Base-by-base conservation (phyloP, 2,329 filamentous ascomycete species). In the Sporothrix sp. region DNA sequence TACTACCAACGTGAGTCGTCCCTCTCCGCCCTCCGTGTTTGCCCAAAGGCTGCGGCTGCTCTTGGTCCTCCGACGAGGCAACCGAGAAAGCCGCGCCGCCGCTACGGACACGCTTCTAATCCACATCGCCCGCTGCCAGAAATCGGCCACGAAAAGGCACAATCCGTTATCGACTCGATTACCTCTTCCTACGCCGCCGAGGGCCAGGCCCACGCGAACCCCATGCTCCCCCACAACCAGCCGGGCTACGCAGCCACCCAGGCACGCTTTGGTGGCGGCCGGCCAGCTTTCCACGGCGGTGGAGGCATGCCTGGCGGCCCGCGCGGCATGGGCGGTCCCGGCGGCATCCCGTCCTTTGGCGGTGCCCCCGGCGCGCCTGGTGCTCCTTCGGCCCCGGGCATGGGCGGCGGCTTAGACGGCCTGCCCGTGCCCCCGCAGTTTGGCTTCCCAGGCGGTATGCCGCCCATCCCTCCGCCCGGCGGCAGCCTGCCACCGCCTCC, bases 111-210 rank as follows among this genome's bases (percentile, higher is more conserved):
- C 14, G n/a, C 9, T 5, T 20, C 49, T 48, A 40, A 42, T 57
- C 49, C 50, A 54, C 52, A 30, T 18, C 30, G 13, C 3, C 10
- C 14, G 11, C 20, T 25, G 20, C 40, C 63, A 91, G 87, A 97
- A 73, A 97, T 98, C 66, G 93, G 91, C 43, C 91, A 96, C 69
- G 93, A 97, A 71, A 95, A 97, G 72, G 91, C 93, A 53, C 93
- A 98, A 70, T 93, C 86, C 45, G 93, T 98, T 60, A 98, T 98
- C 66, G 93, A 98, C 72, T 91, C 85, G 60, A 98, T 98, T 69
- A 97, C 93, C 37, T 87, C 83, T 38, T 95, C 90, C 35, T 97
- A 98, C 71, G 87, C 87, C 57, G 53, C 88, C 59, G 93, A 95
- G 71, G 93, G 93, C 61, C 89, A 96, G 67, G 82, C 84, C 57